Conservation (phyloP, 768 basidiomycete genomes). For the Suillus occidentalis region DNA sequence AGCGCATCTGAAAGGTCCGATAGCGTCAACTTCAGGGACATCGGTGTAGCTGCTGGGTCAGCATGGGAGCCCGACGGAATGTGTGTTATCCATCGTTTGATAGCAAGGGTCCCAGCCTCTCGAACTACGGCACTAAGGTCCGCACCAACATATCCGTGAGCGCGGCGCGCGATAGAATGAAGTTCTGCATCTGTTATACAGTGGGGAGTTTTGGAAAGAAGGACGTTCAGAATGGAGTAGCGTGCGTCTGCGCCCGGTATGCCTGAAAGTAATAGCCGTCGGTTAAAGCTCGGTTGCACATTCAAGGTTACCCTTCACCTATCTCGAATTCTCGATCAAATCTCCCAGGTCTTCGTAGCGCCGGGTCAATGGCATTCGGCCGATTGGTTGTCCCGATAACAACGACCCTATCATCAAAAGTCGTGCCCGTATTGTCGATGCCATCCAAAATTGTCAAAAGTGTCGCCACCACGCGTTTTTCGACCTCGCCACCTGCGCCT, state of each 20-base stretch:
- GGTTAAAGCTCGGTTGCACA: background rate
- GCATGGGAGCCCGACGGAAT: constrained; percentile 10
- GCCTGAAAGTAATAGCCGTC: constrained; percentile 44
- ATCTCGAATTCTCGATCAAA: constrained; percentile 97
- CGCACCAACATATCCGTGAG: constrained; percentile 97
- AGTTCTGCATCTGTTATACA: constrained; percentile 61
- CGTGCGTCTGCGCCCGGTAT: constrained; percentile 88
- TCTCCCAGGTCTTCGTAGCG: constrained; percentile 82
- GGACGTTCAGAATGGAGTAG: constrained; percentile 80
- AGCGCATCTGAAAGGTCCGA: constrained; percentile 72
- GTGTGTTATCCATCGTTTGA: constrained; percentile 72
- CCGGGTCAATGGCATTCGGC: constrained; percentile 94
- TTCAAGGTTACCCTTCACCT: constrained; percentile 44
- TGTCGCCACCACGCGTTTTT: constrained; percentile 93
- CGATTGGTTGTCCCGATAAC: constrained; percentile 96
- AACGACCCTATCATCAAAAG: constrained; percentile 65
- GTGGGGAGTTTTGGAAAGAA: constrained; percentile 82
- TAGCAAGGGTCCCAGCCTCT: constrained; percentile 88
- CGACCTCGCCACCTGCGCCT: constrained; percentile 89
- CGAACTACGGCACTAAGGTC: constrained; percentile 91
- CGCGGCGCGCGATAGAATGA: constrained; percentile 63
- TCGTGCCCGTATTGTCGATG: constrained; percentile 52
- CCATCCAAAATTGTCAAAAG: constrained; percentile 94
- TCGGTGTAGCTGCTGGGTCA: constrained; percentile 10
- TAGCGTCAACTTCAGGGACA: constrained; percentile 45